A percentile compares a stretch with the other conserved stretches of the same genome.
These are phyloP conservation scores for Bipolaris oryzae DNA, from an alignment of 2,329 filamentous ascomycete genomes.

Conservation along the genomic window DNA sequence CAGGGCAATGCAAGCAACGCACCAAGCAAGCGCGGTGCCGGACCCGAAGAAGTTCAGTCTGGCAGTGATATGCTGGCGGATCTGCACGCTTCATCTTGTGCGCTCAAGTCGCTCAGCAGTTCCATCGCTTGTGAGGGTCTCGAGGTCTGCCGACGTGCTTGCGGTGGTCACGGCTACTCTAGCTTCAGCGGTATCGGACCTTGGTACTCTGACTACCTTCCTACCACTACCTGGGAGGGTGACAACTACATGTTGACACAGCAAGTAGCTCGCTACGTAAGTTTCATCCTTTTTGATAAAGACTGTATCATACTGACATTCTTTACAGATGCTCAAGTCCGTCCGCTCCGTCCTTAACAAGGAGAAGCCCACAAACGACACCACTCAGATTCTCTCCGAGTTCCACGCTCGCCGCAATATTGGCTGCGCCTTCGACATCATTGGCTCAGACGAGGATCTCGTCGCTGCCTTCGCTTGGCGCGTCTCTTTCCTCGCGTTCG, in stretches of 20 bases:
- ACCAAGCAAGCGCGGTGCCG: constrained; percentile 59
- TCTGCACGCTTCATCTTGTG: constrained; percentile 77
- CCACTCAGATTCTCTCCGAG: constrained; percentile 67
- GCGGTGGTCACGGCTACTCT: constrained; percentile 78
- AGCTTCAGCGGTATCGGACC: constrained; percentile 76
- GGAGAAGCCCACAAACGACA: constrained; percentile 70
- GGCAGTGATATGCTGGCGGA: constrained; percentile 74
- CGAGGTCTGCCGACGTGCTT: constrained; percentile 75
- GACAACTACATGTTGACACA: constrained; percentile 86
- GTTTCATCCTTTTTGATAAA: constrained; percentile 24
- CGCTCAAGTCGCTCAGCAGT: constrained; percentile 74
- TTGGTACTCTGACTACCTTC: constrained; percentile 77
- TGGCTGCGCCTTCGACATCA: constrained; percentile 75
- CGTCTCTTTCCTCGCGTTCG: constrained; percentile 74
- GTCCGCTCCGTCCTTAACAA: constrained; percentile 72
- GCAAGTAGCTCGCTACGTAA: constrained; percentile 74
- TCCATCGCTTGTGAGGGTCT: constrained; percentile 76
- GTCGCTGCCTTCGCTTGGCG: constrained; percentile 79
- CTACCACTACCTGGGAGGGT: constrained; percentile 74
- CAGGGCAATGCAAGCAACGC: constrained; percentile 47
- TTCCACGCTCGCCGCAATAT: constrained; percentile 71
- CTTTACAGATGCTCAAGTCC: constrained; percentile 69
- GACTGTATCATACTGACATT: constrained; percentile 5
- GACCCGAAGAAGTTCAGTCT: constrained; percentile 70
- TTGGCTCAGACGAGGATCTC: constrained; percentile 72